Evolutionary conservation across 352 stramenopile species (phyloP).

Genomic region (Phytophthora fragariae): DNA sequence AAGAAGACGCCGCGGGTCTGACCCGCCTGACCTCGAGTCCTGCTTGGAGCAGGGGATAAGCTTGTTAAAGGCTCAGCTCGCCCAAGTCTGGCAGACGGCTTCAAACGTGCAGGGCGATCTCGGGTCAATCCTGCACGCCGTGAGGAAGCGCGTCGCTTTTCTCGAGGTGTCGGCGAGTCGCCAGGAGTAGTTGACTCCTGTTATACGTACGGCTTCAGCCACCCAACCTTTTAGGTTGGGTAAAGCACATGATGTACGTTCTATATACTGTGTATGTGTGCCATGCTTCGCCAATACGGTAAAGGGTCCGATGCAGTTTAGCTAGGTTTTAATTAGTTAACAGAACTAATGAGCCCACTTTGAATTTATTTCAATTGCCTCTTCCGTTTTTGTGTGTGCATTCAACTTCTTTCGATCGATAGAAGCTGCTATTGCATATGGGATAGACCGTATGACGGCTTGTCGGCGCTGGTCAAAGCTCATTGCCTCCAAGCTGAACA

Average conservation of each 20-base stretch:
- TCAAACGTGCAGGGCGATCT: background rate
- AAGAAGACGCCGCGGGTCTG: too few relatives aligned
- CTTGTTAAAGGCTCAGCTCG: background rate
- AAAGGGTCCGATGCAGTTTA: background rate
- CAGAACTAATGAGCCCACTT: slow-evolving; percentile 1
- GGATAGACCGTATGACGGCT: background rate
- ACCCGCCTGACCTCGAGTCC: too few relatives aligned
- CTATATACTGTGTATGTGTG: background rate
- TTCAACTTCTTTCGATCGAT: background rate
- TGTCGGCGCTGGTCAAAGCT: too few relatives aligned
- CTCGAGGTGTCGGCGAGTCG: background rate
- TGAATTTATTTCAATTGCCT: background rate
- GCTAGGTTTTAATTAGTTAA: background rate
- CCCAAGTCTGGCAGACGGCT: background rate
- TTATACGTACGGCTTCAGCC: background rate
- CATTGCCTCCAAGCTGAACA: background rate
- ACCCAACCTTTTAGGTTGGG: background rate
- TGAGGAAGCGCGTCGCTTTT: background rate
- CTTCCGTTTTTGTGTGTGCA: background rate
- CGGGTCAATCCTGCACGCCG: background rate
- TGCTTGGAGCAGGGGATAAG: background rate
- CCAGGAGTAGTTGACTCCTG: background rate
- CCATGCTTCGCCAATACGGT: background rate
- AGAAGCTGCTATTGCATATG: background rate
- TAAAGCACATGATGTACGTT: background rate